Base-by-base conservation (phyloP, 148 eudicot genomes). In the Camellia granthamiana region DNA sequence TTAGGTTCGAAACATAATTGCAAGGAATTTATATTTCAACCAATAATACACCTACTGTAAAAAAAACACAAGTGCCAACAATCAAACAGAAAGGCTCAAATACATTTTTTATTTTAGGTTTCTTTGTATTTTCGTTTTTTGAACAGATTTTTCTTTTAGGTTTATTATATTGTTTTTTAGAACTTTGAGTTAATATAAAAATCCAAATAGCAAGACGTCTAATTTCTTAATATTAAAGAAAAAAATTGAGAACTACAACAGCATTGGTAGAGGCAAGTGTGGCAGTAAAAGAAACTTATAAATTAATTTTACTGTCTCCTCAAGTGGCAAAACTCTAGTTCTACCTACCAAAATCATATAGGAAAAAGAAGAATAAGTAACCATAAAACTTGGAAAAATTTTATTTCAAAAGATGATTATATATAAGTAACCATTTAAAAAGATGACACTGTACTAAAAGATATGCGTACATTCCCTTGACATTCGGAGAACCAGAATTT, bases 381-480 rank as follows among this genome's bases (percentile, higher is more conserved):
- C 18, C 19, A 5, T 21, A 12, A 16, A 58, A 14, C n/a, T 51
- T 12, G 6, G 44, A 46, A 74, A 74, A 30, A 23, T 19, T 54
- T 30, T 30, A 65, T 23, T 49, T 38, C 11, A 68, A 49, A 62
- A 52, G 44, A 72, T 44, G 10, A 75, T 30, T 30, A 30, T 30
- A 30, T 30, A 30, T 30, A 30, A 30, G 38, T 30, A 30, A 30
- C 38, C 38, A 65, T 23, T 49, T 38, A 16, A 68, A 49, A 62
- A 52, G 44, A 72, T 44, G 10, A 75, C 15, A 38, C 14, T 5
- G 30, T 38, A 80, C 68, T 46, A 51, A 67, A 75, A 52, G 23
- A 46, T 70, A 81, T 30, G 38, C 99, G 51, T 92, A 96, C 98
- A 97, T 94, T 89, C 99, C 99, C 87, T 94, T 97, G 44, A 90